Conservation (phyloP, 768 basidiomycete species). For the Lentinula aciculospora region DNA sequence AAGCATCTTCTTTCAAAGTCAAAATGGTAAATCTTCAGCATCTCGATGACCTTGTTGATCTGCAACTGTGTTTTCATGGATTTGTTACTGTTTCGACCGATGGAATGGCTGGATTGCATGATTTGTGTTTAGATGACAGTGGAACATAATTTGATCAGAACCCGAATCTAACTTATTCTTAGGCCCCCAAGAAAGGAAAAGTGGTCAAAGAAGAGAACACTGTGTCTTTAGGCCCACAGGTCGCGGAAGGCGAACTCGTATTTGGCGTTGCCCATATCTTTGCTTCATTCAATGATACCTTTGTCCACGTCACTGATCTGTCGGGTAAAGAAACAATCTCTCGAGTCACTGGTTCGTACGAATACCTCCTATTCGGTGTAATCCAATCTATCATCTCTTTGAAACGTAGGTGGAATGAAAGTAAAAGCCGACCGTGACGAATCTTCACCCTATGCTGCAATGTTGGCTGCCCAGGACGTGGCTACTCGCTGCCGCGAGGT, state of each 20-base stretch:
- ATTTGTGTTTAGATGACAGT: no score
- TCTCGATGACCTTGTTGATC: no score
- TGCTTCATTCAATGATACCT: slow-evolving; percentile 99
- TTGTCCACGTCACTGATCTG: slow-evolving; percentile 98
- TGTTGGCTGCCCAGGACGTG: slow-evolving; percentile 98
- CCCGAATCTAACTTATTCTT: no score
- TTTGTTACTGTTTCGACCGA: no score
- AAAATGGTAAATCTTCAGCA: no score
- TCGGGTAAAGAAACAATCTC: slow-evolving; percentile 99
- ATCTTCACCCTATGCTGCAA: slow-evolving; percentile 95
- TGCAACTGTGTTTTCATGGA: no score
- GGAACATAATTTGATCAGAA: no score
- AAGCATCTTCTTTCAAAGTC: no score
- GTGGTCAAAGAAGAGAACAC: slow-evolving; percentile 74
- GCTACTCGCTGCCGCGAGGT: slow-evolving; percentile 96
- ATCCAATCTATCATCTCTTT: no score
- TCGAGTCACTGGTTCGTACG: slow-evolving; percentile 82
- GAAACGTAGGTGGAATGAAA: slow-evolving; percentile 88
- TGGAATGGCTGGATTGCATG: no score
- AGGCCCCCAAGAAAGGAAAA: slow-evolving; percentile 85
- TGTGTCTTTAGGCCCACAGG: slow-evolving; percentile 91
- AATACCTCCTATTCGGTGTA: no score
- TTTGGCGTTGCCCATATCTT: slow-evolving; percentile 99
- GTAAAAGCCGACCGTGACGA: slow-evolving; percentile 99
- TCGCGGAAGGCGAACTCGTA: slow-evolving; percentile 93